Evolutionary conservation across 805 yeast genomes (phyloP).

Genomic region (Metahyphopichia silvanorum): DNA sequence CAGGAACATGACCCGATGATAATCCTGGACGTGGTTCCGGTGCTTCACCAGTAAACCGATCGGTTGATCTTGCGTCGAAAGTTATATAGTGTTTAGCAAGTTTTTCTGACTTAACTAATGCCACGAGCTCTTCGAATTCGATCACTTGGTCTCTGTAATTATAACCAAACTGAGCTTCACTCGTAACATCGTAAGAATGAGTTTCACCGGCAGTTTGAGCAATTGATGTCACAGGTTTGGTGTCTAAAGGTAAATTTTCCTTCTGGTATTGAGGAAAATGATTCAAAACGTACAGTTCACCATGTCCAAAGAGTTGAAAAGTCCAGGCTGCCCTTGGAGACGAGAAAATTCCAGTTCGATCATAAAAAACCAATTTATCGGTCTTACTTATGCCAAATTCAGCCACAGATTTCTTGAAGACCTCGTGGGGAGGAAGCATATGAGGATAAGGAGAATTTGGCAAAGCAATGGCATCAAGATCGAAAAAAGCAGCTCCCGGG

Average conservation of each 20-base stretch:
- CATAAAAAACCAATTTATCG: slow-evolving; percentile 78
- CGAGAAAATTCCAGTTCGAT: slow-evolving; percentile 78
- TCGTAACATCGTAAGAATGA: slow-evolving; percentile 15
- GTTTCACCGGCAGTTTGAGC: slow-evolving; percentile 13
- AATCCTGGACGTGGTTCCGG: slow-evolving; percentile 91
- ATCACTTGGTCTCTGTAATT: slow-evolving; percentile 48
- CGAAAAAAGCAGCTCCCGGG: slow-evolving; percentile 69
- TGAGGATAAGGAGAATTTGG: slow-evolving; percentile 71
- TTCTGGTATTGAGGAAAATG: slow-evolving; percentile 55
- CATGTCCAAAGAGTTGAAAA: slow-evolving; percentile 74
- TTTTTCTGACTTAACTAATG: slow-evolving; percentile 49
- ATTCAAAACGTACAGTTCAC: slow-evolving; percentile 64
- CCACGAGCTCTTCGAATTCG: slow-evolving; percentile 61
- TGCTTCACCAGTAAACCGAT: slow-evolving; percentile 71
- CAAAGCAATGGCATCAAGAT: slow-evolving; percentile 69
- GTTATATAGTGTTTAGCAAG: slow-evolving; percentile 47
- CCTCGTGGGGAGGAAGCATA: slow-evolving; percentile 70
- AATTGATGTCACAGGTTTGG: slow-evolving; percentile 19
- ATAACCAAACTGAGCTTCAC: slow-evolving; percentile 27
- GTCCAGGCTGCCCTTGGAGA: slow-evolving; percentile 95
- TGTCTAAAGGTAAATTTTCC: slow-evolving; percentile 45
- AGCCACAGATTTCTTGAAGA: slow-evolving; percentile 53
- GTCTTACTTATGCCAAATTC: slow-evolving; percentile 51
- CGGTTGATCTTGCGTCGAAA: slow-evolving; percentile 79
- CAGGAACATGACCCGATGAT: slow-evolving; percentile 87